Evolutionary conservation across 164 flowering plant species (phyloP).

Genomic region (Vitis labrusca): DNA sequence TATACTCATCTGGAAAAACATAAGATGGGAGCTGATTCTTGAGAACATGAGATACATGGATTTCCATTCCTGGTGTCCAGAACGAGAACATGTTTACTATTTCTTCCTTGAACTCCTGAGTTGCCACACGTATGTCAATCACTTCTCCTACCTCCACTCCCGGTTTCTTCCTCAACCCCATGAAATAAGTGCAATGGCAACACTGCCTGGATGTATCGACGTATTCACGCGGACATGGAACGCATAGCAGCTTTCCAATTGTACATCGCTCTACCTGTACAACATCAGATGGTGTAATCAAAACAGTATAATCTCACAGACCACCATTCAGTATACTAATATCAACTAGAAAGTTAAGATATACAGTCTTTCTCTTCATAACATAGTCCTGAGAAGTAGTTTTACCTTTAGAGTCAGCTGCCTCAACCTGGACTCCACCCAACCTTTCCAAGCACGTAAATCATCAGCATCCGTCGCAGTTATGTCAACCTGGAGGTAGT

Average conservation of each 20-base stretch:
- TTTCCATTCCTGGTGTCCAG: constrained; percentile 96
- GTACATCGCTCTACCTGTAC: constrained; percentile 95
- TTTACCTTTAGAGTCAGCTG: constrained; percentile 85
- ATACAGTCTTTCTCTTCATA: too few species aligned
- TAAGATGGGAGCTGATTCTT: constrained; percentile 78
- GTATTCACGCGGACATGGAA: constrained; percentile 87
- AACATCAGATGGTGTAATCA: too few species aligned
- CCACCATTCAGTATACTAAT: too few species aligned
- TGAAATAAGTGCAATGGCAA: constrained; percentile 77
- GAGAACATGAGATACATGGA: constrained; percentile 85
- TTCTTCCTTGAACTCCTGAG: constrained; percentile 75
- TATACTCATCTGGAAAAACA: constrained; percentile 83
- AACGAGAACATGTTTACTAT: constrained; percentile 64
- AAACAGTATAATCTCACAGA: too few species aligned
- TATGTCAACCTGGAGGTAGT: constrained; percentile 91
- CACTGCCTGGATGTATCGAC: constrained; percentile 62
- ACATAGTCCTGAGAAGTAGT: not conserved
- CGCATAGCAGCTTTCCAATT: constrained; percentile 86
- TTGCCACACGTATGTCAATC: constrained; percentile 90
- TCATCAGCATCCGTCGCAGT: constrained; percentile 86
- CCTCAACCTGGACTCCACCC: constrained; percentile 97
- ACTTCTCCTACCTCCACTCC: constrained; percentile 95
- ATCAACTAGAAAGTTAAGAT: too few species aligned
- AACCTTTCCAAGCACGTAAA: constrained; percentile 89
- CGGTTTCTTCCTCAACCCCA: constrained; percentile 93